Percentiles rank a stretch among this genome's conserved stretches.
Conservation (phyloP, 2,329 filamentous ascomycete species). For the Hypoxylon rubiginosum region DNA sequence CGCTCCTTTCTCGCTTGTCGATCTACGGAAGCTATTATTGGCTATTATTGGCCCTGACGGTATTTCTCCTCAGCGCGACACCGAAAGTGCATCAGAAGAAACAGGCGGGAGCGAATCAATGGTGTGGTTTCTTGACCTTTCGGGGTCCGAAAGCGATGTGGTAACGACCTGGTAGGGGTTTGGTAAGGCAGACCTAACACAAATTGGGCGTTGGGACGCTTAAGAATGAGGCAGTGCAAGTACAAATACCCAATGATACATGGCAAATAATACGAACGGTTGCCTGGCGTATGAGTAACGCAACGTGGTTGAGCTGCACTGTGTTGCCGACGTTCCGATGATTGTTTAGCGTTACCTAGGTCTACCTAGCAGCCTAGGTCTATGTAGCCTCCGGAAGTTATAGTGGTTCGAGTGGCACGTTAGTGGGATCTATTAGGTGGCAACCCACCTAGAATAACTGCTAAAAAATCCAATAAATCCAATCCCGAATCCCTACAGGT, state of each 20-base stretch:
- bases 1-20: conserved; percentile 8
- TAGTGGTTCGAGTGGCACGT: neutral
- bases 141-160: conserved; percentile 7
- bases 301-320: conserved; percentile 17
- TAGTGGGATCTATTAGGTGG: neutral
- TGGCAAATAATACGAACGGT: neutral
- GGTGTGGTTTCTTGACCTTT: neutral
- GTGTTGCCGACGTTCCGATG: conserved; percentile 35
- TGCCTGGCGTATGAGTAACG: conserved; percentile 28
- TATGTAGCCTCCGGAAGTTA: neutral
- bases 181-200: conserved; percentile 1
- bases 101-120: conserved; percentile 21
- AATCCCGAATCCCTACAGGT: neutral
- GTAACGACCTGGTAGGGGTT: neutral
- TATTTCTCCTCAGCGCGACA: conserved; percentile 2
- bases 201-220: conserved; percentile 15
- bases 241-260: conserved; percentile 9
- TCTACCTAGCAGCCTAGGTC: too few species aligned
- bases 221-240: conserved; percentile 30
- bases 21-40: conserved; percentile 23
- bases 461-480: too few species aligned
- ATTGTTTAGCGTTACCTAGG: conserved; percentile 6
- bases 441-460: neutral
- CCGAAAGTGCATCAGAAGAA: conserved; percentile 21
- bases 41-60: conserved; percentile 3